These are phyloP conservation scores for Beta macrorhiza DNA, from an alignment of 179 eudicot genomes.

Conservation along the genomic window DNA sequence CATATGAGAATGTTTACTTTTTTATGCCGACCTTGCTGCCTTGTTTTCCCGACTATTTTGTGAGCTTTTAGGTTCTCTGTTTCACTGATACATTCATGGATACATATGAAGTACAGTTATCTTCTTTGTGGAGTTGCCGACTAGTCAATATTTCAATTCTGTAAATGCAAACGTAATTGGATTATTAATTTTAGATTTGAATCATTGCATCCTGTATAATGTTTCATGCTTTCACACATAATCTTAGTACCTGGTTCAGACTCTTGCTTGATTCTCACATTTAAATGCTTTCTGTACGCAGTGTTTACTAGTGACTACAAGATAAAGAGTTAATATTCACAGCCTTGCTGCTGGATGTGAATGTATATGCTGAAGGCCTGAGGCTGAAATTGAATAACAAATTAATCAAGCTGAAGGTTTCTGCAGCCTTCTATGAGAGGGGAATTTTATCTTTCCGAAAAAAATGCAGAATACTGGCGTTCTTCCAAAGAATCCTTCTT, in stretches of 20 bases:
- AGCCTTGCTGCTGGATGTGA: conserved; percentile 11
- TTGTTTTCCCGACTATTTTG: not conserved
- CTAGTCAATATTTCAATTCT: not conserved
- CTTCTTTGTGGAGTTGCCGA: no score
- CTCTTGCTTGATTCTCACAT: conserved; percentile 14
- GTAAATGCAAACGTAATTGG: not conserved
- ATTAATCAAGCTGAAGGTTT: conserved; percentile 22
- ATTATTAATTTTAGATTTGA: not conserved
- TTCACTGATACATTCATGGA: not conserved
- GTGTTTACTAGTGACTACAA: conserved; percentile 5
- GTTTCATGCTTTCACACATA: not conserved
- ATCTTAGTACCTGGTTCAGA: not conserved
- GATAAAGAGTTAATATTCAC: conserved; percentile 4
- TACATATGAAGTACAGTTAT: not conserved
- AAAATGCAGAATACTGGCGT: conserved; percentile 76
- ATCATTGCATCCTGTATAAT: not conserved
- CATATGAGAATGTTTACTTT: not conserved
- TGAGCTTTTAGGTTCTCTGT: not conserved
- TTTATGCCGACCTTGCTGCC: not conserved
- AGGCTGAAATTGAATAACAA: not conserved
- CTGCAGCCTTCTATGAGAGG: conserved; percentile 26
- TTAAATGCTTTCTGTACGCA: conserved; percentile 13
- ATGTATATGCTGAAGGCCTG: conserved; percentile 9
- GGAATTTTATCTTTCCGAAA: conserved; percentile 15
- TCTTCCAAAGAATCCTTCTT: conserved; percentile 64